A percentile compares a stretch with the other conserved stretches of the same genome.
These are phyloP conservation scores for Prunella vulgaris DNA, from an alignment of 257 asterid genomes.

Conservation along the genomic window DNA sequence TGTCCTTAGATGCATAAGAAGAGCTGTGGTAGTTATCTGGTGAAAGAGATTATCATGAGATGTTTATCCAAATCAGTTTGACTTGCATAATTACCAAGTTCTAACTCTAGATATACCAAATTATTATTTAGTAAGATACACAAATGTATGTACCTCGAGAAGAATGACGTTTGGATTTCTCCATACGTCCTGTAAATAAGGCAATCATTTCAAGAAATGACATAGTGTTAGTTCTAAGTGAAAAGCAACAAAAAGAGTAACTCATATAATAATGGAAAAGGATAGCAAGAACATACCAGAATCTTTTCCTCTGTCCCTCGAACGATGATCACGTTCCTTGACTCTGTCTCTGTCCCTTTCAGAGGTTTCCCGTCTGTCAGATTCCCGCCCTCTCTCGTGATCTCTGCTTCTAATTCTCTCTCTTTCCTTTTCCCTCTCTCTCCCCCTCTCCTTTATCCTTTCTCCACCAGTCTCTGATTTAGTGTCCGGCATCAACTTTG, in stretches of 20 bases:
- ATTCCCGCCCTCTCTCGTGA: conserved; percentile 62
- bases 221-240: not conserved
- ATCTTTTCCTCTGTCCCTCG: conserved; percentile 70
- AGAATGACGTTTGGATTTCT: conserved; percentile 62
- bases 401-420: conserved; percentile 65
- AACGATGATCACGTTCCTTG: conserved; percentile 69
- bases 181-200: conserved; percentile 49
- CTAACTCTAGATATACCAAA: not conserved
- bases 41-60: not conserved
- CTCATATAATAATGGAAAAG: not conserved
- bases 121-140: not conserved
- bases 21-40: conserved; percentile 71
- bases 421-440: conserved; percentile 54
- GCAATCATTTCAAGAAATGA: conserved; percentile 7
- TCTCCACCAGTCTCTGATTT: conserved; percentile 59
- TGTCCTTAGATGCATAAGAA: conserved; percentile 65
- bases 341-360: conserved; percentile 67
- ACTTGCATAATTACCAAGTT: not conserved
- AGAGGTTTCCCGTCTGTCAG: conserved; percentile 58
- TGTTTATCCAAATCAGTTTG: not conserved
- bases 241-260: not conserved
- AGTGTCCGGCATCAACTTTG: conserved; percentile 38
- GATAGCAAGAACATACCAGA: conserved; percentile 33
- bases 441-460: conserved; percentile 57
- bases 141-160: conserved; percentile 60